Conservation (phyloP, 1,284 basidiomycete species). For the Microbotryum silenes-acaulis region DNA sequence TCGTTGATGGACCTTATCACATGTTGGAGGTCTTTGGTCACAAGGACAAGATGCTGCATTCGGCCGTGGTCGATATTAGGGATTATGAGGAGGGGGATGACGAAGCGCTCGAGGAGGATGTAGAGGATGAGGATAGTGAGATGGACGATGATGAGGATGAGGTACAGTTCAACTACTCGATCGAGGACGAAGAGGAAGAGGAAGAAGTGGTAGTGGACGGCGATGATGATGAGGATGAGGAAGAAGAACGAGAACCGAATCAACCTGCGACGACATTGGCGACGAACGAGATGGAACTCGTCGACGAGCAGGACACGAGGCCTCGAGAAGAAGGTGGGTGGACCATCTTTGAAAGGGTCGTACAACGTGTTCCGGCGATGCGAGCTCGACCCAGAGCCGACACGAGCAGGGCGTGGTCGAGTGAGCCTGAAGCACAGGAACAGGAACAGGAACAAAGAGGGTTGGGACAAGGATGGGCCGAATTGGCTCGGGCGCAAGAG, state of each 20-base stretch:
- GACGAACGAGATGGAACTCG: not conserved
- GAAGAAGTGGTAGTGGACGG: conserved; percentile 2
- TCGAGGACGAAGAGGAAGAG: conserved; percentile 10
- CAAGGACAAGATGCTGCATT: not conserved
- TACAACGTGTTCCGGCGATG: no score
- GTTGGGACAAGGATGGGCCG: not conserved
- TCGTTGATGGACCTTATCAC: not conserved
- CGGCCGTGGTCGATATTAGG: no score
- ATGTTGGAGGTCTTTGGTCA: conserved; percentile 1
- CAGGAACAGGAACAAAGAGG: not conserved
- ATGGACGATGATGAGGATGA: not conserved
- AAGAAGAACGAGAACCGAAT: not conserved
- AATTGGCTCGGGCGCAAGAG: not conserved
- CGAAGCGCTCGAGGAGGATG: not conserved
- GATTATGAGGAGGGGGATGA: not conserved
- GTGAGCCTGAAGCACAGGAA: no score
- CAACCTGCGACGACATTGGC: not conserved
- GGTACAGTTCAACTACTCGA: conserved; percentile 10
- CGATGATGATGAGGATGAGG: conserved; percentile 1
- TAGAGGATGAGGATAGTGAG: not conserved
- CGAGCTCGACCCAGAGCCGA: no score
- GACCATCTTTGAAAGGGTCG: no score
- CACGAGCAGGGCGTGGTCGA: no score
- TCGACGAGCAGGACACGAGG: not conserved
- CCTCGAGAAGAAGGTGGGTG: no score